Conservation (phyloP, 495 filamentous ascomycete genomes). For the Daldinia decipiens region DNA sequence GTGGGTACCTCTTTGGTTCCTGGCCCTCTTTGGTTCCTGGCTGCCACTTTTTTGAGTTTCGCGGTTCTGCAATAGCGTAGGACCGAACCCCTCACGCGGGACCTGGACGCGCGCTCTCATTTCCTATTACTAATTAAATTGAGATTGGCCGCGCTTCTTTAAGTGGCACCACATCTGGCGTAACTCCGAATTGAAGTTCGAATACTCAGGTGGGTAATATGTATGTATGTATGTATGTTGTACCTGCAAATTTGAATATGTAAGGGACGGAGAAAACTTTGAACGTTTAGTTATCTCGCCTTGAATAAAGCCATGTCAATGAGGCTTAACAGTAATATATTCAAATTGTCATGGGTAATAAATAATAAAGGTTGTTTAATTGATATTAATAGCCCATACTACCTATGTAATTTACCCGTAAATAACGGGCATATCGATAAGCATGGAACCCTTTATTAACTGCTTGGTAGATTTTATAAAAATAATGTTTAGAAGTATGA, state of each 20-base stretch:
- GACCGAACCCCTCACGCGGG: constrained; percentile 42
- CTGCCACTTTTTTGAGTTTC: constrained; percentile 39
- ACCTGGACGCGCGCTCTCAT: constrained; percentile 30
- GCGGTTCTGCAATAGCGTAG: constrained; percentile 20
- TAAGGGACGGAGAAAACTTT: neutral
- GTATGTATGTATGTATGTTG: neutral
- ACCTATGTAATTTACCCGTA: too few relatives aligned
- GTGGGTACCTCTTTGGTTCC: constrained; percentile 5
- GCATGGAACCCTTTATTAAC: too few relatives aligned
- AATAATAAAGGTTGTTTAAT: too few relatives aligned
- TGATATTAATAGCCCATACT: too few relatives aligned
- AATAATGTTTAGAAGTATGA: too few relatives aligned
- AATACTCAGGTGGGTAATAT: neutral
- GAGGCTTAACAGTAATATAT: too few relatives aligned
- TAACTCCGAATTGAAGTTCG: neutral
- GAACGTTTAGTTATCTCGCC: too few relatives aligned
- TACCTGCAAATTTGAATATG: neutral
- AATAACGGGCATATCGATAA: too few relatives aligned
- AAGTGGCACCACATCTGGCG: constrained; percentile 16
- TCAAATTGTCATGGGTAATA: too few relatives aligned
- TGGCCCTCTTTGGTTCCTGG: constrained; percentile 9
- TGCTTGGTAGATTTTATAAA: too few relatives aligned
- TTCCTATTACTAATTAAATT: constrained; percentile 32
- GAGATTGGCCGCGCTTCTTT: constrained; percentile 10
- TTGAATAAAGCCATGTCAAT: too few relatives aligned